phyloP scores from a whole-genome alignment of 805 yeast genomes.

The Hemisphaericaspora nanyangensis region DNA sequence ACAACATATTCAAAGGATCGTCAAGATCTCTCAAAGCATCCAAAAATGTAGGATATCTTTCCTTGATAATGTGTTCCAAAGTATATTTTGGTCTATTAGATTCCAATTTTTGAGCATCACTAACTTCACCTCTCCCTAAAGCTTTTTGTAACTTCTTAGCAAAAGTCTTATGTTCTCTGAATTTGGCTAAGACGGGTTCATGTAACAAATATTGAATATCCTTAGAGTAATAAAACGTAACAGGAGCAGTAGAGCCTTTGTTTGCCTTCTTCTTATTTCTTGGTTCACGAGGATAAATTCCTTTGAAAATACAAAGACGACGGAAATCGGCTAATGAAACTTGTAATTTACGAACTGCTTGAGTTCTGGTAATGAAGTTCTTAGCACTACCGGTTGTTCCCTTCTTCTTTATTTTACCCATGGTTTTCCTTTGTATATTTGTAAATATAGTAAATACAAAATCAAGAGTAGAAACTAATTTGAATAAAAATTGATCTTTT shows the following conservation, averaged over 20 bases:
- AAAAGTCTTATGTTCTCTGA: conserved; percentile 93
- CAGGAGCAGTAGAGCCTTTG: conserved; percentile 95
- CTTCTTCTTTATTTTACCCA: conserved; percentile 76
- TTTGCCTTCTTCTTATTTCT: conserved; percentile 93
- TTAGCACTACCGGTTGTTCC: conserved; percentile 86
- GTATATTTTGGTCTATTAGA: conserved; percentile 77
- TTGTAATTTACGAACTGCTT: conserved; percentile 88
- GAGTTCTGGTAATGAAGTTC: conserved; percentile 89
- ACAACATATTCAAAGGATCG: conserved; percentile 93
- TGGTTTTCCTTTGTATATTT: conserved; percentile 12
- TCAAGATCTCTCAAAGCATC: conserved; percentile 93
- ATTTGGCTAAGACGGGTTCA: conserved; percentile 87
- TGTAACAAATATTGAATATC: conserved; percentile 94
- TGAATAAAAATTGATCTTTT: too few species aligned
- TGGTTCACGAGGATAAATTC: conserved; percentile 96
- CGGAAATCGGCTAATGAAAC: conserved; percentile 94
- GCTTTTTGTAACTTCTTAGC: conserved; percentile 87
- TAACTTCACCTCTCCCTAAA: conserved; percentile 86
- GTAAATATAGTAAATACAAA: neutral
- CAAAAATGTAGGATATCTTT: conserved; percentile 88
- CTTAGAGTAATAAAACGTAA: conserved; percentile 88
- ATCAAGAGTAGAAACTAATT: too few species aligned
- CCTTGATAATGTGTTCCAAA: conserved; percentile 87
- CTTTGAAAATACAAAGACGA: conserved; percentile 95
- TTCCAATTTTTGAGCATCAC: conserved; percentile 84